A percentile compares a stretch with the other conserved stretches of the same genome.
These are phyloP conservation scores for Alternaria sp. DNA, from an alignment of 2,329 filamentous ascomycete genomes.

Conservation along the genomic window DNA sequence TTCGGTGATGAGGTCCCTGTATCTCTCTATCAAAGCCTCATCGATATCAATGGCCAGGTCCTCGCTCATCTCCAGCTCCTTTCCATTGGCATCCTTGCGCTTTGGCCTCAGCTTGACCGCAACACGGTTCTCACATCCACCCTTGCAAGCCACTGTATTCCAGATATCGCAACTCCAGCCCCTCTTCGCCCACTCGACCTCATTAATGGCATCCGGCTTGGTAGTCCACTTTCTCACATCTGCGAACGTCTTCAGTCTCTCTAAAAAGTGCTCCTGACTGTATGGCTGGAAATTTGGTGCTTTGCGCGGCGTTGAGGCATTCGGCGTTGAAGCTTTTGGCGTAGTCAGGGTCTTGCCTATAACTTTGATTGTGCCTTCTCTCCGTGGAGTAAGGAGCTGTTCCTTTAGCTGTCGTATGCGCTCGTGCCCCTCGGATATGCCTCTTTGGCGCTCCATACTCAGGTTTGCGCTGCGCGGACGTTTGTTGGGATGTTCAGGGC, in stretches of 20 bases:
- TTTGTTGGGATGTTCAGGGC: conserved; percentile 46
- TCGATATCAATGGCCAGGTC: conserved; percentile 59
- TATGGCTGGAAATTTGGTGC: conserved; percentile 81
- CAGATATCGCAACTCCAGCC: conserved; percentile 80
- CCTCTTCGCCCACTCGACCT: conserved; percentile 92
- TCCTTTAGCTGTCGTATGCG: conserved; percentile 45
- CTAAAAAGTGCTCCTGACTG: conserved; percentile 83
- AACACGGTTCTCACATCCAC: conserved; percentile 83
- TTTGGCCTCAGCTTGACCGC: conserved; percentile 74
- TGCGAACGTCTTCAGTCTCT: conserved; percentile 84
- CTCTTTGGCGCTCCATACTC: conserved; percentile 39
- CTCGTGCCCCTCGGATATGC: conserved; percentile 42
- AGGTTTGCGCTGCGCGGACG: conserved; percentile 47
- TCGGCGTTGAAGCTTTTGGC: conserved; percentile 33
- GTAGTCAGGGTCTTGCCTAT: conserved; percentile 42
- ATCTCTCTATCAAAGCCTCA: conserved; percentile 76
- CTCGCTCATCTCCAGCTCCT: conserved; percentile 62
- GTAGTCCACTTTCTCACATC: conserved; percentile 93
- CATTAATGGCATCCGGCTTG: conserved; percentile 84
- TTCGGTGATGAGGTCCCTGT: conserved; percentile 73
- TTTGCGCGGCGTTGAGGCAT: conserved; percentile 43
- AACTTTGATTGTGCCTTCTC: conserved; percentile 42
- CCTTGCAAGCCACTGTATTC: conserved; percentile 82
- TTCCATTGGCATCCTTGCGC: conserved; percentile 55
- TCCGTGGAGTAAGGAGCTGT: conserved; percentile 42